A percentile compares a stretch with the other conserved stretches of the same genome.
Conservation (phyloP, 805 yeast species). For the Clavispora carvajalis region DNA sequence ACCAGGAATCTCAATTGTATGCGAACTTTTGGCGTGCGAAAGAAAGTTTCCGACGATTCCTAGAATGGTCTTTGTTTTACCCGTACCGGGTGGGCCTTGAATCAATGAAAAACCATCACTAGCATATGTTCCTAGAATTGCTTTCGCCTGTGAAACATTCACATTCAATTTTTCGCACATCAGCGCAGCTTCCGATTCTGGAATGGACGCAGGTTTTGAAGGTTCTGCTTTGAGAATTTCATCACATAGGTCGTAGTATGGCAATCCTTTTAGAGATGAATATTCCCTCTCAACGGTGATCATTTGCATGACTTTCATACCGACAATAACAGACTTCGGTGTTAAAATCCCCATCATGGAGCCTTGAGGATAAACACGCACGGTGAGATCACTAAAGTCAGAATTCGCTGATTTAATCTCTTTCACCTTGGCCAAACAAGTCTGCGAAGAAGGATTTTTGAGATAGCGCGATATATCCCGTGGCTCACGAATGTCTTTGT, state of each 20-base stretch:
- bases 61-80: conserved; percentile 93
- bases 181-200: conserved; percentile 32
- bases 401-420: conserved; percentile 62
- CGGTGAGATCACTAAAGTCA: conserved; percentile 68
- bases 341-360: conserved; percentile 50
- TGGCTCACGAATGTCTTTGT: conserved; percentile 13
- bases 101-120: conserved; percentile 79
- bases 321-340: conserved; percentile 60
- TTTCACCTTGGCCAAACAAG: conserved; percentile 77
- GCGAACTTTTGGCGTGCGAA: conserved; percentile 25
- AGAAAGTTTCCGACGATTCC: conserved; percentile 82
- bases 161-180: conserved; percentile 52
- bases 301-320: conserved; percentile 78
- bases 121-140: conserved; percentile 68
- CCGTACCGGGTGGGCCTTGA: conserved; percentile 99
- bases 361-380: conserved; percentile 58
- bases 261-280: conserved; percentile 74
- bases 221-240: conserved; percentile 67
- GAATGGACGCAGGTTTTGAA: conserved; percentile 30
- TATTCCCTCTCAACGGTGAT: conserved; percentile 91
- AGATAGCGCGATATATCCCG: conserved; percentile 20
- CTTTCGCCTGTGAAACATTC: conserved; percentile 87
- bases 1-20: conserved; percentile 18
- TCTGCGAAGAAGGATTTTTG: conserved; percentile 28
- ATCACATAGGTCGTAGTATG: conserved; percentile 71